Evolutionary conservation across 768 basidiomycete species (phyloP).

Genomic region (Suillus americanus): DNA sequence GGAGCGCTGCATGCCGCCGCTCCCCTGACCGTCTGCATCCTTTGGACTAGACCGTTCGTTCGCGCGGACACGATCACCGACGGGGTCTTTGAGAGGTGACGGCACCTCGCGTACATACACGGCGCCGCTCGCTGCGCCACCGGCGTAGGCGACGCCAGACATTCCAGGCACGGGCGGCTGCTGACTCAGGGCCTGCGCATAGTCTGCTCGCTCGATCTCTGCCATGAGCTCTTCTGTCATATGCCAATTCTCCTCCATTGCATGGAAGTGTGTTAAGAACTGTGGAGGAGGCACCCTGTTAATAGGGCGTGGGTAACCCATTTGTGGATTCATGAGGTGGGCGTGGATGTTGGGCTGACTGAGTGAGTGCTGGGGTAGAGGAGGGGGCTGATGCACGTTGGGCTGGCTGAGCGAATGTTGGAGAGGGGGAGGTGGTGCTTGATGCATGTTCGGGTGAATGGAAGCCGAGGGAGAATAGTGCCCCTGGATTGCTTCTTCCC

Average conservation of each 20-base stretch:
- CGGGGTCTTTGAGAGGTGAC: slow-evolving; percentile 49
- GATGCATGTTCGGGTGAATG: slow-evolving; percentile 29
- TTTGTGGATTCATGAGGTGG: slow-evolving; percentile 31
- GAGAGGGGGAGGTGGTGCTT: slow-evolving; percentile 35
- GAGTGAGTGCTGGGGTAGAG: slow-evolving; percentile 36
- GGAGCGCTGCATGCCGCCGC: slow-evolving; percentile 17
- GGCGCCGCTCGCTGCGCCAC: slow-evolving; percentile 42
- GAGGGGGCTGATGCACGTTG: slow-evolving; percentile 31
- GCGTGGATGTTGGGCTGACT: slow-evolving; percentile 27
- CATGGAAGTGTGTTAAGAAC: slow-evolving; percentile 56
- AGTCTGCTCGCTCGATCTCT: slow-evolving; percentile 71
- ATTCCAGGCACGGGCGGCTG: slow-evolving; percentile 36
- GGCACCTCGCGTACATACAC: slow-evolving; percentile 35
- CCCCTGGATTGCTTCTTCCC: slow-evolving; percentile 30
- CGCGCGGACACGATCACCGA: slow-evolving; percentile 54
- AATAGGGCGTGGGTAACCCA: slow-evolving; percentile 66
- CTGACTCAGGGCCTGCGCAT: slow-evolving; percentile 55
- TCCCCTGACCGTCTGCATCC: slow-evolving; percentile 43
- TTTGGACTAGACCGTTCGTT: slow-evolving; percentile 57
- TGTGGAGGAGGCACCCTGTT: slow-evolving; percentile 53
- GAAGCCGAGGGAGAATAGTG: slow-evolving; percentile 47
- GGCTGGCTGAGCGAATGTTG: slow-evolving; percentile 30
- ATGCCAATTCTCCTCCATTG: slow-evolving; percentile 58
- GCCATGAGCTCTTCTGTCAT: slow-evolving; percentile 70
- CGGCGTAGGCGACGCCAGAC: slow-evolving; percentile 47